Conservation (phyloP, 805 yeast genomes). For the Schizosaccharomyces japonicus region DNA sequence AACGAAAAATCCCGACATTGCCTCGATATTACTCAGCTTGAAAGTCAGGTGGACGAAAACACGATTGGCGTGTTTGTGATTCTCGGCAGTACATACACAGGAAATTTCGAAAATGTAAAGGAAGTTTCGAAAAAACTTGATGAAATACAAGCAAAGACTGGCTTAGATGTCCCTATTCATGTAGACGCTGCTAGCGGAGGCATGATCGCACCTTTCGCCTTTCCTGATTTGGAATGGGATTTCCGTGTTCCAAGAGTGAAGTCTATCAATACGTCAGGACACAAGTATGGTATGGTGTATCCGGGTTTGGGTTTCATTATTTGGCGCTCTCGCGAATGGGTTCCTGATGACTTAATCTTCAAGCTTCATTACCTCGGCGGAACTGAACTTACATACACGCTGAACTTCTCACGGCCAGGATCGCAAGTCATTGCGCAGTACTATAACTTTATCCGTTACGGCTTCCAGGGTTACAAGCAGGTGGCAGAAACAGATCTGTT, state of each 20-base stretch:
- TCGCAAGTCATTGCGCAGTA: slow-evolving; percentile 77
- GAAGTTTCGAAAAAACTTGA: slow-evolving; percentile 41
- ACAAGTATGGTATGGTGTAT: slow-evolving; percentile 72
- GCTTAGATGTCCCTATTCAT: slow-evolving; percentile 54
- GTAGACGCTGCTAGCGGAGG: slow-evolving; percentile 91
- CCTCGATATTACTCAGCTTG: slow-evolving; percentile 36
- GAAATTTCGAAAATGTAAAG: slow-evolving; percentile 63
- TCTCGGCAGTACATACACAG: slow-evolving; percentile 79
- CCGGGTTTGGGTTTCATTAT: slow-evolving; percentile 87
- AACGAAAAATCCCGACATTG: slow-evolving; percentile 34
- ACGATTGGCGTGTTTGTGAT: slow-evolving; percentile 80
- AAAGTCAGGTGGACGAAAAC: slow-evolving; percentile 57
- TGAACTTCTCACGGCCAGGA: slow-evolving; percentile 83
- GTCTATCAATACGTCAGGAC: slow-evolving; percentile 77
- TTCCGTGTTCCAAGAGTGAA: slow-evolving; percentile 53
- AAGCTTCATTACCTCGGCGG: slow-evolving; percentile 71
- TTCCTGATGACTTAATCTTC: slow-evolving; percentile 54
- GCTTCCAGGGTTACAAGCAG: slow-evolving; percentile 44
- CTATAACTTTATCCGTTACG: slow-evolving; percentile 50
- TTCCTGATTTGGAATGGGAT: slow-evolving; percentile 64
- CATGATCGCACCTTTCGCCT: slow-evolving; percentile 62
- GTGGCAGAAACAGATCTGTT: slow-evolving; percentile 38
- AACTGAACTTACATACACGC: slow-evolving; percentile 59
- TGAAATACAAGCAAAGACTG: slow-evolving; percentile 41
- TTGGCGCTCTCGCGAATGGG: slow-evolving; percentile 40